phyloP scores from a whole-genome alignment of 495 filamentous ascomycete species.

The Penicillium antarcticum region DNA sequence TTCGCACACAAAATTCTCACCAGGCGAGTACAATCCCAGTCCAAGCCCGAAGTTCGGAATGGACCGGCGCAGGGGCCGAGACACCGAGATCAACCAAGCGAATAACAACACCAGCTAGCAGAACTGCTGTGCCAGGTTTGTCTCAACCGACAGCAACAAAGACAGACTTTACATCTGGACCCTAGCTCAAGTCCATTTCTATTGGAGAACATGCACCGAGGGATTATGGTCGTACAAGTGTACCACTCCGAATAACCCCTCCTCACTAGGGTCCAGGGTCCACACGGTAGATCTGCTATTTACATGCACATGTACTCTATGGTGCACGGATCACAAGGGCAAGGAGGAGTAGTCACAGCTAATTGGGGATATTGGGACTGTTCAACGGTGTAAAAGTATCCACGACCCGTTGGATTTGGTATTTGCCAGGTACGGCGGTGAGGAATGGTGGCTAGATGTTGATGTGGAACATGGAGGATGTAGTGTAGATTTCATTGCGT shows the following conservation, averaged over 20 bases:
- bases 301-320: not conserved
- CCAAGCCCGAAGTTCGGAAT: not conserved
- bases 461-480: too few relatives aligned
- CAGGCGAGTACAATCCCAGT: not conserved
- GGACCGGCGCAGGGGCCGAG: not conserved
- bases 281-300: not conserved
- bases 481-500: not conserved
- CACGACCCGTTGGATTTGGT: not conserved
- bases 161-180: not conserved
- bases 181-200: not conserved
- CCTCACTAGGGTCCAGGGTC: not conserved
- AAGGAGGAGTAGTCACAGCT: not conserved
- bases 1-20: not conserved
- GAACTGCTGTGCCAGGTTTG: not conserved
- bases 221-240: not conserved
- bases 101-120: not conserved
- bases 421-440: slow-evolving; percentile 1
- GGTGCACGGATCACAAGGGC: not conserved
- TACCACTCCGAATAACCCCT: not conserved
- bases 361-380: not conserved
- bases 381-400: not conserved
- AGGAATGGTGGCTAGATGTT: not conserved
- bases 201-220: not conserved
- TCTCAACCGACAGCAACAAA: too few relatives aligned
- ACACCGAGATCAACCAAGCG: not conserved